A percentile compares a stretch with the other conserved stretches of the same genome.
These are phyloP conservation scores for Ampelocalamus luodianensis DNA, from an alignment of 176 grass and related monocot genomes.

Conservation along the genomic window DNA sequence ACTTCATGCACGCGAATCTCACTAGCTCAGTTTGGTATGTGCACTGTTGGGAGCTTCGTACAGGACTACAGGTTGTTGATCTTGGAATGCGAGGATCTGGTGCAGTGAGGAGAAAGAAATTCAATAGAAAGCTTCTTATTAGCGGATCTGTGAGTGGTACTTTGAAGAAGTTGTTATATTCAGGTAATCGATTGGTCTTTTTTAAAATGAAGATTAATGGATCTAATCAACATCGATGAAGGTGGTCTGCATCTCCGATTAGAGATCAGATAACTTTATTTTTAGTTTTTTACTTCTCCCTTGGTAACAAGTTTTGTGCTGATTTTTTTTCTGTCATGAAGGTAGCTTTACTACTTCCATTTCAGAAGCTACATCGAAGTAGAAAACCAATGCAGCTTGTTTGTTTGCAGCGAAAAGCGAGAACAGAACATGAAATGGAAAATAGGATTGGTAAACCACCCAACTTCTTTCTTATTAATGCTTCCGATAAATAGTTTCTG, in stretches of 20 bases:
- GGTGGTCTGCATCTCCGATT: too few relatives aligned
- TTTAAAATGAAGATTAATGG: not conserved
- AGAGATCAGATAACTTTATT: too few relatives aligned
- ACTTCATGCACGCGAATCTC: not conserved
- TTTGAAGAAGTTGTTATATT: too few relatives aligned
- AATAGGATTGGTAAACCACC: not conserved
- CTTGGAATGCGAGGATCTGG: not conserved
- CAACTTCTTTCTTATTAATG: constrained; percentile 43
- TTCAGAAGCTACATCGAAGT: too few relatives aligned
- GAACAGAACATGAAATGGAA: not conserved
- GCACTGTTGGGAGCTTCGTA: not conserved
- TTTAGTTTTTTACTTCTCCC: too few relatives aligned
- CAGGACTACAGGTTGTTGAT: not conserved
- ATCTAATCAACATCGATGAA: too few relatives aligned
- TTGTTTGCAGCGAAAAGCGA: not conserved
- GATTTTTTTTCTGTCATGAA: too few relatives aligned
- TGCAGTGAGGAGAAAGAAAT: not conserved
- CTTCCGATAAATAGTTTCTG: constrained; percentile 36
- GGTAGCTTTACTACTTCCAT: too few relatives aligned
- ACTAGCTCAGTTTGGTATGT: not conserved
- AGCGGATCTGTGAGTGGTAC: not conserved
- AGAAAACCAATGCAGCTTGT: not conserved
- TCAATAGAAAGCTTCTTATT: not conserved
- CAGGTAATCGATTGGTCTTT: not conserved
- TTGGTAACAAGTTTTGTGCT: too few relatives aligned